phyloP scores from a whole-genome alignment of 768 basidiomycete species.

The Tephrocybe sp. region DNA sequence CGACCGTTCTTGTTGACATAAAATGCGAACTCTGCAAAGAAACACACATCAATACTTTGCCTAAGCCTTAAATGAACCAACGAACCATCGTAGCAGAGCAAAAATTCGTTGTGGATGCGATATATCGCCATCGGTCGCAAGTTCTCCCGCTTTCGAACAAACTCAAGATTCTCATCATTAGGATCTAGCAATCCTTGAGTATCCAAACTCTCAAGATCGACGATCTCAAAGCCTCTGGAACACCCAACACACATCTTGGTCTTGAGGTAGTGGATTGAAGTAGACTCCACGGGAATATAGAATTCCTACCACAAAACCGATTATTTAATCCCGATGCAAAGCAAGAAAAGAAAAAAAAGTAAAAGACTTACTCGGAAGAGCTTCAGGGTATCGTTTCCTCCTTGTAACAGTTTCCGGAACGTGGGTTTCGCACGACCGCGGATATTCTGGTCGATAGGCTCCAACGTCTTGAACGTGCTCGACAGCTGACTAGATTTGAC shows the following conservation, averaged over 20 bases:
- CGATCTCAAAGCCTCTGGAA: slow-evolving; percentile 97
- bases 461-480: slow-evolving; percentile 96
- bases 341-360: slow-evolving; percentile 11
- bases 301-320: slow-evolving; percentile 67
- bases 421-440: slow-evolving; percentile 82
- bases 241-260: slow-evolving; percentile 97
- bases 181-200: slow-evolving; percentile 96
- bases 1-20: slow-evolving; percentile 98
- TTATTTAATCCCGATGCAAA: not conserved
- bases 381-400: slow-evolving; percentile 91
- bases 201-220: slow-evolving; percentile 95
- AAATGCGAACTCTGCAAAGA: slow-evolving; percentile 85
- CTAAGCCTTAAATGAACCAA: slow-evolving; percentile 12
- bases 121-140: slow-evolving; percentile 95
- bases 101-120: slow-evolving; percentile 93
- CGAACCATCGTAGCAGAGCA: slow-evolving; percentile 96
- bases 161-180: slow-evolving; percentile 85
- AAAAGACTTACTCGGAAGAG: slow-evolving; percentile 70
- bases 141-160: slow-evolving; percentile 87
- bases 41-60: slow-evolving; percentile 1
- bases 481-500: slow-evolving; percentile 95
- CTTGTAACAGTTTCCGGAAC: slow-evolving; percentile 93
- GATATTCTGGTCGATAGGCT: slow-evolving; percentile 89
- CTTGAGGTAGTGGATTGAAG: slow-evolving; percentile 95
- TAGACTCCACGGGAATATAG: slow-evolving; percentile 97